A percentile compares a stretch with the other conserved stretches of the same genome.
phyloP scores from a whole-genome alignment of 495 filamentous ascomycete genomes.

The Penicillium silybi region DNA sequence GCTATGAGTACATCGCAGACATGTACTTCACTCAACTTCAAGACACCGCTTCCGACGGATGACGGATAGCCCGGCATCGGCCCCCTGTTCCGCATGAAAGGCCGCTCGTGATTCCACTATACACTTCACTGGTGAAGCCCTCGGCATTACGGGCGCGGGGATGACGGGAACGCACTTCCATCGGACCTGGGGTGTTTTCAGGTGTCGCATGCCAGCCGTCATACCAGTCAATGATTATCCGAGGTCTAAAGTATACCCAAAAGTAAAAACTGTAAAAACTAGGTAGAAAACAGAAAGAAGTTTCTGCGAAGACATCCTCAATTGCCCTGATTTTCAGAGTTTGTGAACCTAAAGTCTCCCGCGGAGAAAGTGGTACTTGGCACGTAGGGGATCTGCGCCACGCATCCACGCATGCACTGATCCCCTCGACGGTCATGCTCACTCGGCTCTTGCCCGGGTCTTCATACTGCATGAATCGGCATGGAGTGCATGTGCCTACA shows the following conservation, averaged over 20 bases:
- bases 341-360: background rate
- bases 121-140: background rate
- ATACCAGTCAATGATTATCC: background rate
- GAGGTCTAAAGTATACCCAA: too few species aligned
- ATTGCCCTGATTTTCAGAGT: background rate
- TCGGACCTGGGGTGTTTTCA: background rate
- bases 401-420: background rate
- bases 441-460: background rate
- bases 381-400: background rate
- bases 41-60: background rate
- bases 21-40: background rate
- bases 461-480: background rate
- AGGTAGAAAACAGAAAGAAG: too few species aligned
- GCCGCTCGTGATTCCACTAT: background rate
- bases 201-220: background rate
- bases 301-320: too few species aligned
- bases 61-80: background rate
- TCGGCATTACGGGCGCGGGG: background rate
- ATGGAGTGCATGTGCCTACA: too few species aligned
- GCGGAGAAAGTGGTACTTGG: background rate
- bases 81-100: background rate
- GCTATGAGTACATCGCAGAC: background rate
- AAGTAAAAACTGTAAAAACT: too few species aligned
- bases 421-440: background rate
- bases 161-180: background rate